Evolutionary conservation across 2,329 filamentous ascomycete species (phyloP), one percentile per base, ranked within the genome.

Genomic region (Nemania diffusa): DNA sequence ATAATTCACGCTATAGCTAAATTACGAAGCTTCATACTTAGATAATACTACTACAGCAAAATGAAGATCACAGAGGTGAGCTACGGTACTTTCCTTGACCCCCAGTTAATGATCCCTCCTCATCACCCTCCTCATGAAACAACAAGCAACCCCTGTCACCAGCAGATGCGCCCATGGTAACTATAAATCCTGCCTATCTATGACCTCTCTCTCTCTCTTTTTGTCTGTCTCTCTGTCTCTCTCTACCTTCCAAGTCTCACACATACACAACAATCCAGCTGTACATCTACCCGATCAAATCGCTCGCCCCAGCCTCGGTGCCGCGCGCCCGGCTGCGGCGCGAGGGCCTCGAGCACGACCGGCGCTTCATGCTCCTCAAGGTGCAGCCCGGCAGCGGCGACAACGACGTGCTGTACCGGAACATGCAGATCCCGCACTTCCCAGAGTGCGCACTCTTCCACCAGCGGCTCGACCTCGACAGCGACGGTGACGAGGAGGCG

Each of bases 241-340:
- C n/a, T n/a, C n/a, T n/a, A n/a, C 34, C 15, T 13, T 3, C 34
- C 5, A 40, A 40, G 15, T 8, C 34, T 40, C 8, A 27, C 48
- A 22, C 9, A 20, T n/a, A 11, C 20, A 22, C 11, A 53, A 22
- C 37, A 34, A 55, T 32, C 60, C 40, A 90, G 87, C 83, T 93
- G 40, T 92, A 90, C 78, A 84, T 91, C 55, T 92, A 93, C 77
- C 64, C 91, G 48, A 89, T 93, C 79, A 93, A 93, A 76, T 90
- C 85, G 7, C 84, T 93, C n/a, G 87, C 88, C 40, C 87, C 86
- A 57, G 85, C 90, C 61, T 78, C 83, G 20, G 79, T 93, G 34
- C 66, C 81, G 4, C 78, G 80, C 0, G 84, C 89, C 2, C 78
- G 79, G n/a, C 78, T 92, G 53, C 86, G 85, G 5, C 81, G 83